Base-by-base conservation (phyloP, 306 rosid genomes). In the Geum urbanum region DNA sequence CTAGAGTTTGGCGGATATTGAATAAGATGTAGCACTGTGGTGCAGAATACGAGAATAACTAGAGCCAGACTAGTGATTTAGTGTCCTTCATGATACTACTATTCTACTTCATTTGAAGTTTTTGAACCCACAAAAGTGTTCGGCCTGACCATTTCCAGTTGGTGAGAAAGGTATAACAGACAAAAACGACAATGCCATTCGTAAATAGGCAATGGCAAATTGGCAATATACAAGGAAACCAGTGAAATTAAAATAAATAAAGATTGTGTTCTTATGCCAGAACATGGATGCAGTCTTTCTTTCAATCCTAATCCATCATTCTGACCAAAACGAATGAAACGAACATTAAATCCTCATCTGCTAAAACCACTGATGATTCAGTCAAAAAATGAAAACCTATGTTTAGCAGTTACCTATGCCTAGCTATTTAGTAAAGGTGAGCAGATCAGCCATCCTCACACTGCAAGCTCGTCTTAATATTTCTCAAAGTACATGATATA, bases 401-500 rank as follows among this genome's bases (percentile, higher is more conserved):
- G 54, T 73, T 75, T 78, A 71, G 49, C 71, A 63, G 32, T 68
- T 35, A 72, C 66, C 68, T 72, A 18, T 68, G 24, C 65, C 80
- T 79, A 81, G 63, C 76, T 78, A 80, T 49, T 56, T 66, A 69
- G 39, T 76, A 39, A 52, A 66, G 63, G 69, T 37, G 43, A 59
- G 39, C 16, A 67, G 64, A 43, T 77, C 81, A 91, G 66, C 82
- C 87, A 77, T 95, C 99, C 85, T 95, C 97, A 39, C 99, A 91
- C 72, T 91, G 84, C 86, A 91, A 82, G 84, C 92, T 87, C 60
- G 92, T 80, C 84, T 85, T 87, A 77, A 95, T 95, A 69, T 86
- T 86, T 81, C 83, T 86, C 56, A 95, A 63, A 50, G 95, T 89
- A 80, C 92, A 91, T 22, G 96, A 91, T 64, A 91, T 67, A 61